A percentile compares a stretch with the other conserved stretches of the same genome.
Evolutionary conservation across 495 filamentous ascomycete genomes (phyloP).

Genomic region (Penicillium pancosmium): DNA sequence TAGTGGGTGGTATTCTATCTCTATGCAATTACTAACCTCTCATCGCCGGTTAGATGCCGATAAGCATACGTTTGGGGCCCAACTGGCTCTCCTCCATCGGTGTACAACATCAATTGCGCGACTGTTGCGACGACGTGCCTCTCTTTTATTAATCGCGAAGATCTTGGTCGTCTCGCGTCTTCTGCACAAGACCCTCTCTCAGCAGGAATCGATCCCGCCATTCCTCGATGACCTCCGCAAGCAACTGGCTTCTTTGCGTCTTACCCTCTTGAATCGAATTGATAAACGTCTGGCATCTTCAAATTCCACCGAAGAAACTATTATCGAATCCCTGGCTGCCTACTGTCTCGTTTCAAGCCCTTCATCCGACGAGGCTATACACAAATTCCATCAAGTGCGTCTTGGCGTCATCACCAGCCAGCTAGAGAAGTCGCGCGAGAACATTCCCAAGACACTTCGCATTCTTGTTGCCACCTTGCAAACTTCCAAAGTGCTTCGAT

Average conservation of each 20-base stretch:
- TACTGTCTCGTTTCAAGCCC: conserved; percentile 83
- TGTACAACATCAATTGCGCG: conserved; percentile 57
- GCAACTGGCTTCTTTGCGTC: conserved; percentile 61
- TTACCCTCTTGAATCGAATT: conserved; percentile 64
- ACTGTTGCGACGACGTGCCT: conserved; percentile 59
- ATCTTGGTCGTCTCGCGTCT: conserved; percentile 76
- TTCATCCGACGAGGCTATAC: conserved; percentile 75
- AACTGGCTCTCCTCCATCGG: conserved; percentile 63
- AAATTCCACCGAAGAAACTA: conserved; percentile 49
- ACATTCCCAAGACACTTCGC: conserved; percentile 63
- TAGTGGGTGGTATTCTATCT: neutral
- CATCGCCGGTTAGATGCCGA: conserved; percentile 47
- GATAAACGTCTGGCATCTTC: conserved; percentile 64
- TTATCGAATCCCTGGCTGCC: conserved; percentile 75
- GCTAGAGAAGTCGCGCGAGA: conserved; percentile 47
- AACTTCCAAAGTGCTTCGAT: conserved; percentile 74
- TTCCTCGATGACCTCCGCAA: conserved; percentile 65
- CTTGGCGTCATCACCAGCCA: conserved; percentile 63
- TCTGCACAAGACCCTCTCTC: conserved; percentile 66
- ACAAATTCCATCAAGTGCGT: conserved; percentile 79
- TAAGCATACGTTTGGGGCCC: conserved; percentile 59
- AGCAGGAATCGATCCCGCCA: conserved; percentile 50
- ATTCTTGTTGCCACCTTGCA: conserved; percentile 78
- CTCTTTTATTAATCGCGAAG: conserved; percentile 72
- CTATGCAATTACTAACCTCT: conserved; percentile 11